Base-by-base conservation (phyloP, 139 green algal species). In the Closterium sp. region DNA sequence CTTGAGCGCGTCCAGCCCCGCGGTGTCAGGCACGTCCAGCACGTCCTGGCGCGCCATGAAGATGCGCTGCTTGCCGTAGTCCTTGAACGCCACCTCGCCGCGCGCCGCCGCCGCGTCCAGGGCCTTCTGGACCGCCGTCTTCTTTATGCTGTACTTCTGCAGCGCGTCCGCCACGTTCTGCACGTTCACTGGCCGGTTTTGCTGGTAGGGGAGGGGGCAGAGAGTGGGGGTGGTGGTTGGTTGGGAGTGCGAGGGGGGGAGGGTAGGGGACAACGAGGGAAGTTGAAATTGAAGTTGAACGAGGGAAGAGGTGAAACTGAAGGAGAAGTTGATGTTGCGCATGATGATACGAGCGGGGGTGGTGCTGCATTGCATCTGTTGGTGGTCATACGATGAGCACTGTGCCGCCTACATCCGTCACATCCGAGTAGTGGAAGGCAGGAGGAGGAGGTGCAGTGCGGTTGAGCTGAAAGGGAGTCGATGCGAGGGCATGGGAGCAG, bases 171-270 rank as follows among this genome's bases (percentile, higher is more conserved):
- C 93, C n/a, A 95, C 87, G 34, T 95, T 95, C 43, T 96, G 94
- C 43, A 87, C 93, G 90, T 95, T 95, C 64, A 95, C 32, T 38
- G 94, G 94, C 34, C 94, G 93, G 76, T 95, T 95, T 95, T 95
- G 93, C 87, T 94, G 91, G 30, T 19, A 4, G n/a, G 83, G 83
- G 21, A 33, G n/a, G 30, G 83, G 83, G n/a, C 16, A 19, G 19
- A 28, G n/a, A 34, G 83, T 32, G 83, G 83, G 5, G 83, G 21
- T 12, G 25, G 83, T 76, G 12, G 55, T 66, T n/a, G n/a, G n/a
- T n/a, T n/a, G n/a, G n/a, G n/a, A n/a, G 38, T 12, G 55, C 12
- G 55, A 12, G 55, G 25, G 55, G 12, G 55, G 55, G 23, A 4
- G 55, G 55, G 12, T 7, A 12, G 55, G 55, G 55, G 3, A 76